Conservation (phyloP, 768 basidiomycete species). For the Hypholoma fasciculare region DNA sequence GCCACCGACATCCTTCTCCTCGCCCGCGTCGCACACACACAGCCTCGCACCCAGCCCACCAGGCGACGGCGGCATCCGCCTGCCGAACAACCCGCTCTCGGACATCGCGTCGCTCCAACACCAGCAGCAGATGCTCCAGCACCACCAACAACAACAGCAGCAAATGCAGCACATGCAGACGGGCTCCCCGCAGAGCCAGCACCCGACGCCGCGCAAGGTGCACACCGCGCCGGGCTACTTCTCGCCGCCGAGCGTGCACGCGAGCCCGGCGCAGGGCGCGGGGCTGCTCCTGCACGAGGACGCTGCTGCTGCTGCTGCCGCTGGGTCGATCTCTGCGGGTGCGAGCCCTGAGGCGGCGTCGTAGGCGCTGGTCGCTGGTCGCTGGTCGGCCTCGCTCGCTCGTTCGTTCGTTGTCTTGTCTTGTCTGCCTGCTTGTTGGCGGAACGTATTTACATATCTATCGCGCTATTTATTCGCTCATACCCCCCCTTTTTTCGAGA, state of each 20-base stretch:
- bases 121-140: constrained; percentile 15
- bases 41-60: constrained; percentile 4
- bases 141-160: constrained; percentile 12
- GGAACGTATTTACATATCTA: no score
- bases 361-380: neutral
- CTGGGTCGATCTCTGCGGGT: no score
- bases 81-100: constrained; percentile 70
- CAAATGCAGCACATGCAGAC: neutral
- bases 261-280: constrained; percentile 4
- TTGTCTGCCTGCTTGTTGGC: no score
- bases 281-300: neutral
- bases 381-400: no score
- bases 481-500: no score
- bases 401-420: no score
- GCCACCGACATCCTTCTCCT: constrained; percentile 66
- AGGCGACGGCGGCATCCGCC: constrained; percentile 62
- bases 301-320: neutral
- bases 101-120: constrained; percentile 52
- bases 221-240: constrained; percentile 25
- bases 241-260: constrained; percentile 15
- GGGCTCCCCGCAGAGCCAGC: constrained; percentile 6
- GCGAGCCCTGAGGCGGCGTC: neutral
- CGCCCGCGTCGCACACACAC: constrained; percentile 40
- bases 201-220: constrained; percentile 22
- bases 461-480: neutral